A percentile compares a stretch with the other conserved stretches of the same genome.
phyloP scores from a whole-genome alignment of 345 rosid species.

The Chamaenerion angustifolium region DNA sequence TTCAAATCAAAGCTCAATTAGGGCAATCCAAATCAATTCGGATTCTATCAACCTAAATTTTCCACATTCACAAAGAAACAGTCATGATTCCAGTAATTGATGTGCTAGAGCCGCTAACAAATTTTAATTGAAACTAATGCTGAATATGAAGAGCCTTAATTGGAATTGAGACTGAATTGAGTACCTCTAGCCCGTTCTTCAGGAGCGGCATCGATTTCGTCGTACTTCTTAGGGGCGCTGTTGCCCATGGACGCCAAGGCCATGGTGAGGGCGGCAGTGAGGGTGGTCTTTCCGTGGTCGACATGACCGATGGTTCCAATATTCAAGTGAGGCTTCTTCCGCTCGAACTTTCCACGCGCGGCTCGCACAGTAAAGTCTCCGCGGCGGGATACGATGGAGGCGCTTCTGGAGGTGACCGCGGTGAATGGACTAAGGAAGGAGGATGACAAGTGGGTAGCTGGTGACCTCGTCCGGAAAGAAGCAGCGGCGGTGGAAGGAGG shows the following conservation, averaged over 20 bases:
- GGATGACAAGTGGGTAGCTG: slow-evolving; percentile 42
- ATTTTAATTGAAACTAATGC: too few species aligned
- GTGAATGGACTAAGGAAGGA: slow-evolving; percentile 49
- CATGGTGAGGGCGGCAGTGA: slow-evolving; percentile 96
- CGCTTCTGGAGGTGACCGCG: slow-evolving; percentile 9
- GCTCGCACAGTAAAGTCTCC: slow-evolving; percentile 61
- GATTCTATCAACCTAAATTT: too few species aligned
- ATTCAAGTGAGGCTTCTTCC: slow-evolving; percentile 93
- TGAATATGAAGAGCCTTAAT: not conserved
- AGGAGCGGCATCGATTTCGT: slow-evolving; percentile 96
- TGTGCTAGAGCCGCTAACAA: too few species aligned
- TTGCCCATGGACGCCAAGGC: slow-evolving; percentile 76
- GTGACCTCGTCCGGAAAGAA: slow-evolving; percentile 6
- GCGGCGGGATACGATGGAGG: slow-evolving; percentile 14
- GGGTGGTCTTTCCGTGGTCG: slow-evolving; percentile 98
- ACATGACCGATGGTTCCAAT: slow-evolving; percentile 97
- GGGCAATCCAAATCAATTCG: too few species aligned
- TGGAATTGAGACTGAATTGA: slow-evolving; percentile 9
- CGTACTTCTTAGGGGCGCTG: slow-evolving; percentile 80
- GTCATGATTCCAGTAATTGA: too few species aligned
- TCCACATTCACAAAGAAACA: too few species aligned
- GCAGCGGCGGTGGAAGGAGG: slow-evolving; percentile 27
- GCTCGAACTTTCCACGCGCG: slow-evolving; percentile 89
- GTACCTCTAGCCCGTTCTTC: slow-evolving; percentile 96
- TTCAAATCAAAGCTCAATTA: too few species aligned